These are phyloP conservation scores for Pyrrhoderma noxium DNA, from an alignment of 1,284 basidiomycete species.

Conservation along the genomic window DNA sequence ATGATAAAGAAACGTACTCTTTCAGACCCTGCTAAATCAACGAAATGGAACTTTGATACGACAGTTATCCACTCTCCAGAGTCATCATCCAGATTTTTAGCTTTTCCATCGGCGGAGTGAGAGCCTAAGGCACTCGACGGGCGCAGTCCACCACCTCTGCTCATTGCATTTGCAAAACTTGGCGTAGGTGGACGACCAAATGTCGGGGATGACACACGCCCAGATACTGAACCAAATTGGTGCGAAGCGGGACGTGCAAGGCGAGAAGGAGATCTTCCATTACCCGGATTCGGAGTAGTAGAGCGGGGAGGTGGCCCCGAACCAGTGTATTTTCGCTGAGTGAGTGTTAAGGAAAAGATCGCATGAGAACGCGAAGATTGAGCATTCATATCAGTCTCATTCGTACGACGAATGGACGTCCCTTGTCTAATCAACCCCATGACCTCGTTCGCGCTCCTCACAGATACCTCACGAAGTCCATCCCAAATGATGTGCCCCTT, in stretches of 20 bases:
- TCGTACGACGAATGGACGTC: constrained; percentile 85
- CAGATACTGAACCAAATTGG: constrained; percentile 36
- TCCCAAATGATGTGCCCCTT: constrained; percentile 97
- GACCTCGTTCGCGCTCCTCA: constrained; percentile 79
- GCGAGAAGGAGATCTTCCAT: constrained; percentile 69
- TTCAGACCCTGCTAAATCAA: constrained; percentile 95
- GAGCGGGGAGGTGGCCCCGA: constrained; percentile 61
- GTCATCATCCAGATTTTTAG: constrained; percentile 48
- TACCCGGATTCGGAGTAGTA: constrained; percentile 63
- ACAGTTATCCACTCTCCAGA: constrained; percentile 81
- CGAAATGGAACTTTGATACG: constrained; percentile 97
- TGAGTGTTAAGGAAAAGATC: constrained; percentile 94
- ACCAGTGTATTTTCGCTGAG: constrained; percentile 76
- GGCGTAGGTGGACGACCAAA: constrained; percentile 69
- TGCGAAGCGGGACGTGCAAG: constrained; percentile 71
- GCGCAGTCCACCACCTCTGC: constrained; percentile 56
- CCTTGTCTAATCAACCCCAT: constrained; percentile 90
- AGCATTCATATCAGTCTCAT: constrained; percentile 98
- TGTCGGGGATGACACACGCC: constrained; percentile 63
- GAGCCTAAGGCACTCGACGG: constrained; percentile 67
- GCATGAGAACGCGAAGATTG: constrained; percentile 97
- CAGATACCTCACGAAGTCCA: constrained; percentile 86
- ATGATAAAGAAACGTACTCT: constrained; percentile 46
- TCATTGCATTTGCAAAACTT: constrained; percentile 66
- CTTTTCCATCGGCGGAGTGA: constrained; percentile 42